These are phyloP conservation scores for Diaporthe capsici DNA, from an alignment of 2,329 filamentous ascomycete species.

Conservation along the genomic window DNA sequence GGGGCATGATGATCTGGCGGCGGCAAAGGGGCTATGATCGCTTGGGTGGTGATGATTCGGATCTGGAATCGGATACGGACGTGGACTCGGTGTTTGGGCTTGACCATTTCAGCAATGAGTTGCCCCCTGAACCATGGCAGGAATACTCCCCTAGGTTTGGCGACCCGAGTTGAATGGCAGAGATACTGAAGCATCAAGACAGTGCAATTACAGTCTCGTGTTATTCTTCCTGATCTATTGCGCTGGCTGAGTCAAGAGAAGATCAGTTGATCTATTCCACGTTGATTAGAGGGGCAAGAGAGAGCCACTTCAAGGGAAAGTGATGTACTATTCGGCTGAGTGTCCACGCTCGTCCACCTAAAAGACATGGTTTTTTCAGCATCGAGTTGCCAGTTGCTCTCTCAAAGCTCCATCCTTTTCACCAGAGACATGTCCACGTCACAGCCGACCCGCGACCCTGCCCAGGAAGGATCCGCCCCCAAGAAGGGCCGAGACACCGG, in stretches of 20 bases:
- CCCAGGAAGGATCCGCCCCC: conserved; percentile 61
- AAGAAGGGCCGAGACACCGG: conserved; percentile 65
- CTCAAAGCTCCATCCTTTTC: neutral
- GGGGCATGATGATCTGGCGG: conserved; percentile 11
- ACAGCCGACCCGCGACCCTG: conserved; percentile 53
- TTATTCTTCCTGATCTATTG: neutral
- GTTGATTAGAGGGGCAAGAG: neutral
- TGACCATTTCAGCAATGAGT: conserved; percentile 23
- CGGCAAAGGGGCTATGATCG: conserved; percentile 23
- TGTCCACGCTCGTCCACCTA: no score
- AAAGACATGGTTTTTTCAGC: neutral
- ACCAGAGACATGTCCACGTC: neutral
- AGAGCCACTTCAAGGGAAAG: neutral
- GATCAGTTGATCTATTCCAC: neutral
- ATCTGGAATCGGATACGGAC: conserved; percentile 34
- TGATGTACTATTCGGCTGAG: neutral
- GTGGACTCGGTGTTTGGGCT: conserved; percentile 28
- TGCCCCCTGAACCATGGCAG: conserved; percentile 33
- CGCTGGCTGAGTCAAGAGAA: no score
- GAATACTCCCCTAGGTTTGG: conserved; percentile 15
- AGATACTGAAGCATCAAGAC: neutral
- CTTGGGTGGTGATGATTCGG: conserved; percentile 34
- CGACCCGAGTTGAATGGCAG: neutral
- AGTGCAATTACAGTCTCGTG: neutral
- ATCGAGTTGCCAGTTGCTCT: neutral